Evolutionary conservation across 2,329 filamentous ascomycete species (phyloP).

Genomic region (Ambrosiella xylebori): DNA sequence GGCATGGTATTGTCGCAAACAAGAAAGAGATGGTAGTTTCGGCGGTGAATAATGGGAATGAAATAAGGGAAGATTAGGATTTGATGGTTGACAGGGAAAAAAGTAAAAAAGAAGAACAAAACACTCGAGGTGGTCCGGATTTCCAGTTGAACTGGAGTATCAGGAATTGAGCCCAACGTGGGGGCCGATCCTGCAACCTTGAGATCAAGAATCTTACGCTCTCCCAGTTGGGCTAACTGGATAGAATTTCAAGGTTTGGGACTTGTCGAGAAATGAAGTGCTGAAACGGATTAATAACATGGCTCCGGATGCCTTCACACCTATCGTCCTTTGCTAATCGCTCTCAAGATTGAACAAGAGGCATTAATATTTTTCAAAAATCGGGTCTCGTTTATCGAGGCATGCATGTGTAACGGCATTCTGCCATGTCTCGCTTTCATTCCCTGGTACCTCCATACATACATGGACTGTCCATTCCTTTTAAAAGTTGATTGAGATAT

Average conservation of each 20-base stretch:
- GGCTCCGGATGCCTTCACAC: no score
- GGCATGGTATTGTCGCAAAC: background rate
- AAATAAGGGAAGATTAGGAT: background rate
- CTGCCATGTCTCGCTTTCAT: background rate
- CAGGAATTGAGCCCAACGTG: constrained; percentile 17
- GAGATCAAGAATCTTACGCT: constrained; percentile 52
- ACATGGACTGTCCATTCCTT: background rate
- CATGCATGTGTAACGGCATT: background rate
- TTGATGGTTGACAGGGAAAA: background rate
- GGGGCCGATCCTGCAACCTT: constrained; percentile 27
- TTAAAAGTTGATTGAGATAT: no score
- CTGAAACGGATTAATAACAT: background rate
- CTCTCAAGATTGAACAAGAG: background rate
- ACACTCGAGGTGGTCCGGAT: background rate
- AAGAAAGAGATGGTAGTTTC: background rate
- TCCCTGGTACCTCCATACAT: background rate
- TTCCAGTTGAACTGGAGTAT: constrained; percentile 12
- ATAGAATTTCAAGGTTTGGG: constrained; percentile 17
- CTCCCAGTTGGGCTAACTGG: constrained; percentile 54
- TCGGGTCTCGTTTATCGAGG: background rate
- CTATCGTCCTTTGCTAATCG: no score
- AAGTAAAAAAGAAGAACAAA: background rate
- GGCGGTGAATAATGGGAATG: background rate
- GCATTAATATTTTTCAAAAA: background rate
- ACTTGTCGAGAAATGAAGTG: background rate